Evolutionary conservation across 1,284 basidiomycete genomes (phyloP).

Genomic region (Ganoderma sinense): DNA sequence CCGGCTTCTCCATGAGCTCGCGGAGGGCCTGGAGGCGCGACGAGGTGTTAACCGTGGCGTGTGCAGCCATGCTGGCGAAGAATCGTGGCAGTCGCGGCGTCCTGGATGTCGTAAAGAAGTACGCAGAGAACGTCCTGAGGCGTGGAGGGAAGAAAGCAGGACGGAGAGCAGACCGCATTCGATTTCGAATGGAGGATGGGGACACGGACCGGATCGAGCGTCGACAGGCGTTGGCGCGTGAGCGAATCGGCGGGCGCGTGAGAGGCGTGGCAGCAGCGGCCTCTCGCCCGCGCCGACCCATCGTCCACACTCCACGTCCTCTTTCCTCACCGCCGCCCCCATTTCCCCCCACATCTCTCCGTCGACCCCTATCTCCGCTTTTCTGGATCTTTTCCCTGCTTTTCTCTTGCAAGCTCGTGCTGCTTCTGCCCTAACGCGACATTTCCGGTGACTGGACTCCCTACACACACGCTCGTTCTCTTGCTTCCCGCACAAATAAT

Average conservation of each 20-base stretch:
- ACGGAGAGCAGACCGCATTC: not conserved
- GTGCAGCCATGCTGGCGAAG: conserved; percentile 39
- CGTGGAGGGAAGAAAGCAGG: conserved; percentile 6
- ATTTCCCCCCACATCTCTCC: not conserved
- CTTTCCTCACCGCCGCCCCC: conserved; percentile 2
- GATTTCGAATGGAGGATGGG: not conserved
- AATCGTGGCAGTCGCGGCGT: conserved; percentile 13
- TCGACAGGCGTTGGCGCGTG: conserved; percentile 5
- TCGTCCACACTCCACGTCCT: not conserved
- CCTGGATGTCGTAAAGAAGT: not conserved
- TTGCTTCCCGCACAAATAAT: conserved; percentile 7
- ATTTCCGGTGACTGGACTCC: conserved; percentile 2
- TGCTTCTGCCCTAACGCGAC: not conserved
- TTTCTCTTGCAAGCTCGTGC: not conserved
- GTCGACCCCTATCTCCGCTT: not conserved
- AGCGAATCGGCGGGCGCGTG: conserved; percentile 7
- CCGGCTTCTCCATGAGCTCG: conserved; percentile 68
- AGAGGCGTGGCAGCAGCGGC: conserved; percentile 19
- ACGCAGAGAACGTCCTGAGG: not conserved
- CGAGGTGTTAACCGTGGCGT: conserved; percentile 64
- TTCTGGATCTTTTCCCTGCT: not conserved
- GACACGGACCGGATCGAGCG: conserved; percentile 9
- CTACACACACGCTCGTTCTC: conserved; percentile 24
- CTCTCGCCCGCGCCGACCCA: not conserved
- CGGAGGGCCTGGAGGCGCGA: conserved; percentile 67